Evolutionary conservation across 2,329 filamentous ascomycete genomes (phyloP).

Genomic region (Colletotrichum sp.): DNA sequence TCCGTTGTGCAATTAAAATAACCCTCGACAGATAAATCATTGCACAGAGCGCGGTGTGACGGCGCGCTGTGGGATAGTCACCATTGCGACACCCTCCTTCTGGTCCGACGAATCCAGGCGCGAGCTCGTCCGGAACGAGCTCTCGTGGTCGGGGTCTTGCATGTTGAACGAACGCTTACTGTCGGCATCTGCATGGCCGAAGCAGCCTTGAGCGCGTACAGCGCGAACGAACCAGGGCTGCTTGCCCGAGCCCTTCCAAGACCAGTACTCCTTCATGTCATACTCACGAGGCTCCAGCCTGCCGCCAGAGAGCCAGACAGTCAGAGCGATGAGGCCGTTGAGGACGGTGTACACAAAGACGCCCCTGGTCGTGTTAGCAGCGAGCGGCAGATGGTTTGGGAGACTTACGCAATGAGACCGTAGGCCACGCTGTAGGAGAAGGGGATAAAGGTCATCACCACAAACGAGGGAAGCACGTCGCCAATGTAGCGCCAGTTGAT

Average conservation of each 20-base stretch:
- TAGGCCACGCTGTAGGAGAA: constrained; percentile 83
- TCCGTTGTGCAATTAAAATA: background rate
- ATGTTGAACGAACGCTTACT: constrained; percentile 23
- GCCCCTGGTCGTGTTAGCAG: constrained; percentile 39
- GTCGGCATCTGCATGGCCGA: constrained; percentile 28
- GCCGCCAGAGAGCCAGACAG: constrained; percentile 48
- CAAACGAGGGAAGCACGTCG: constrained; percentile 76
- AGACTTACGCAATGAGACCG: constrained; percentile 71
- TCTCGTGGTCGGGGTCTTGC: constrained; percentile 18
- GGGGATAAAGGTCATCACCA: constrained; percentile 77
- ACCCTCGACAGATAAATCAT: background rate
- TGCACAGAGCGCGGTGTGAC: constrained; percentile 15
- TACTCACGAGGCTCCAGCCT: constrained; percentile 55
- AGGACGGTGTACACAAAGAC: constrained; percentile 60
- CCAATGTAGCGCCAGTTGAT: constrained; percentile 82
- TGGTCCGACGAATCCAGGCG: constrained; percentile 20
- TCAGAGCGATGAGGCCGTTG: constrained; percentile 51
- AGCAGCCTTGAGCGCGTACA: constrained; percentile 28
- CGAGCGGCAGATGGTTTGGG: background rate
- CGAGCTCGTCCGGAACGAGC: constrained; percentile 14
- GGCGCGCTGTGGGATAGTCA: constrained; percentile 19
- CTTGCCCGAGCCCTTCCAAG: constrained; percentile 53
- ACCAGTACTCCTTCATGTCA: constrained; percentile 62
- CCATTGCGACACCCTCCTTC: constrained; percentile 20
- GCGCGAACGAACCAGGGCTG: constrained; percentile 54